A percentile compares a stretch with the other conserved stretches of the same genome.
Conservation (phyloP, 768 basidiomycete genomes). For the Calocybe cyanea region DNA sequence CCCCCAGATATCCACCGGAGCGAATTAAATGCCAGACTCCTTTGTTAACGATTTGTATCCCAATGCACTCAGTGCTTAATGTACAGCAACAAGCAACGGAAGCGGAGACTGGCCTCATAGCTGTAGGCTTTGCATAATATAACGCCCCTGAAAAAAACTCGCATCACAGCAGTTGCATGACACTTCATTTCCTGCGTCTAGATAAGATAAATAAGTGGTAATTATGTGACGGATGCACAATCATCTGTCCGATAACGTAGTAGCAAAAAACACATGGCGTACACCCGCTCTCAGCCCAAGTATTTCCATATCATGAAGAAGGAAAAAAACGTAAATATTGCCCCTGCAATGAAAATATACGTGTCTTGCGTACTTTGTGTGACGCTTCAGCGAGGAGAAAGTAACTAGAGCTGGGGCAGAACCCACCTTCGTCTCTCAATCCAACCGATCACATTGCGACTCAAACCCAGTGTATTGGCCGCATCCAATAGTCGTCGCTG, state of each 20-base stretch:
- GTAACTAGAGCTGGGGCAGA: not conserved
- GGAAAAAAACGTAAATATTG: conserved; percentile 84
- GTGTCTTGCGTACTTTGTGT: conserved; percentile 82
- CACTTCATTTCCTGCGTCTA: no score
- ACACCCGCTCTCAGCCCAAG: conserved; percentile 46
- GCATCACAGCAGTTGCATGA: no score
- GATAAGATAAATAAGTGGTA: not conserved
- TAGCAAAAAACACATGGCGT: conserved; percentile 1
- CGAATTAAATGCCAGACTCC: no score
- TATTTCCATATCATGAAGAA: conserved; percentile 94
- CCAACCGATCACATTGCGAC: conserved; percentile 94
- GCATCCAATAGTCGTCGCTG: conserved; percentile 81
- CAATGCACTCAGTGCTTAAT: not conserved
- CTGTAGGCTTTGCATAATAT: no score
- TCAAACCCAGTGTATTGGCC: conserved; percentile 92
- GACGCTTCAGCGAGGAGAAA: conserved; percentile 4
- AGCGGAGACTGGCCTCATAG: no score
- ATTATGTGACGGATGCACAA: conserved; percentile 17
- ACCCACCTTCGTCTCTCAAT: conserved; percentile 89
- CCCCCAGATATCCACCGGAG: no score
- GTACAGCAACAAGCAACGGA: no score
- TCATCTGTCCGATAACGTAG: conserved; percentile 8
- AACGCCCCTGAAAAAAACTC: no score
- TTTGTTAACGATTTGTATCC: no score
- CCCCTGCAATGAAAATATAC: conserved; percentile 88